phyloP scores from a whole-genome alignment of 192 early-diverging fungal genomes.

The Linnemannia zychae region DNA sequence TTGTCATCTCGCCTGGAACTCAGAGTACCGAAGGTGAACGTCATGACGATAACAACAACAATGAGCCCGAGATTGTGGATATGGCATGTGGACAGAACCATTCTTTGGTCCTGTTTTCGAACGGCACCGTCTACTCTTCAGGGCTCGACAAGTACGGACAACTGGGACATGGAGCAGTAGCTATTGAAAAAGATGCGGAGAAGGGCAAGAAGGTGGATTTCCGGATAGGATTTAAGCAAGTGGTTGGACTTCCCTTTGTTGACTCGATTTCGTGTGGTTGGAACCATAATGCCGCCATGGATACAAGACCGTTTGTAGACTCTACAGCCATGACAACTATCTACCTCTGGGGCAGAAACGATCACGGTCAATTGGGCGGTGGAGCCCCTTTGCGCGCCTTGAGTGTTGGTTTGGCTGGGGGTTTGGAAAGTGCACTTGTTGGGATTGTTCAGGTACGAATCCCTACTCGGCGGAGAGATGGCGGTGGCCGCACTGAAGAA shows the following conservation, averaged over 20 bases:
- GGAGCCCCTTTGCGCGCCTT: neutral
- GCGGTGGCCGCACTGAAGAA: neutral
- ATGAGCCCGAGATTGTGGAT: conserved; percentile 52
- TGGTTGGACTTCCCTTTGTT: conserved; percentile 35
- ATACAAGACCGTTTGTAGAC: conserved; percentile 32
- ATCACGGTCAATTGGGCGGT: conserved; percentile 79
- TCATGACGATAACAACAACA: conserved; percentile 5
- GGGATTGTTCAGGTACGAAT: conserved; percentile 28
- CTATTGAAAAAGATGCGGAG: conserved; percentile 11
- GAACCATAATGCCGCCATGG: conserved; percentile 64
- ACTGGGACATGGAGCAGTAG: conserved; percentile 51
- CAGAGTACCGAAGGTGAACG: neutral
- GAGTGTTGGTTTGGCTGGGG: neutral
- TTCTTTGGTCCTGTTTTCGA: conserved; percentile 62
- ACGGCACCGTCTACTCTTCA: conserved; percentile 63
- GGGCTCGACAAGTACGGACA: conserved; percentile 79
- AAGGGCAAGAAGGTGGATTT: conserved; percentile 37
- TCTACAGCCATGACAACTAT: conserved; percentile 13
- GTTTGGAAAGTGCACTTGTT: neutral
- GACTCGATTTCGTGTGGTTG: conserved; percentile 70
- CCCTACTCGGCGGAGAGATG: neutral
- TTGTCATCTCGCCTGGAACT: conserved; percentile 2
- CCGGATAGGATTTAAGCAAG: conserved; percentile 59
- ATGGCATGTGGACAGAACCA: conserved; percentile 78
- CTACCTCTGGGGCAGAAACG: conserved; percentile 80